Base-by-base conservation (phyloP, 148 eudicot genomes). In the Spergularia bocconei region DNA sequence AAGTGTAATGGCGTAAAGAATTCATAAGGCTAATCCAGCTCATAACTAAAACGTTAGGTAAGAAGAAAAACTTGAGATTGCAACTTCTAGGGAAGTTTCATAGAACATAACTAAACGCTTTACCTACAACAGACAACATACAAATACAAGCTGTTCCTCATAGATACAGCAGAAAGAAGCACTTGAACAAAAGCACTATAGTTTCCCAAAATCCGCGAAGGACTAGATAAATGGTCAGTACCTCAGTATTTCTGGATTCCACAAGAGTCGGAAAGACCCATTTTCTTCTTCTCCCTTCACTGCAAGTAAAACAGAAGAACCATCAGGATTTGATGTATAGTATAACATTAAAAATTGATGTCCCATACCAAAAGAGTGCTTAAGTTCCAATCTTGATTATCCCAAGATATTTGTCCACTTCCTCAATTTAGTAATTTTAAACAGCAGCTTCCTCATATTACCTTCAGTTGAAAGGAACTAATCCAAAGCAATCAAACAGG, bases 261-360 rank as follows among this genome's bases (percentile, higher is more conserved):
- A 79, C 75, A 33, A 95, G 91, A 52, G 86, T 86, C 51, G 99
- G 99, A 69, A 95, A 90, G 77, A 91, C 82, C 99, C 99, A 95
- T 80, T 91, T 92, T 79, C 97, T 89, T 82, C 99, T 88, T 82
- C 94, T 90, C 73, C 99, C 99, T 85, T 95, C 99, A 81, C 99
- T 95, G 91, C n/a, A 64, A 79, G 66, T 41, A 66, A 44, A 77
- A 77, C 38, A 6, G 19, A 61, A 67, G 29, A n/a, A 23, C 36
- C 47, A 53, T 82, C 62, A 82, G 69, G 69, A 74, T 53, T 77
- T 59, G 14, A 7, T 73, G 73, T 6, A 52, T 38, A 33, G 20
- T 52, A 33, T 10, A 53, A 53, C 60, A 53, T 19, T 7, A 52
- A 6, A 15, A 69, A 1, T 16, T 25, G 21, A 20, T 69, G 50